Evolutionary conservation across 495 filamentous ascomycete species (phyloP), one percentile per base, ranked within the genome.

Genomic region (Tricharina praecox): DNA sequence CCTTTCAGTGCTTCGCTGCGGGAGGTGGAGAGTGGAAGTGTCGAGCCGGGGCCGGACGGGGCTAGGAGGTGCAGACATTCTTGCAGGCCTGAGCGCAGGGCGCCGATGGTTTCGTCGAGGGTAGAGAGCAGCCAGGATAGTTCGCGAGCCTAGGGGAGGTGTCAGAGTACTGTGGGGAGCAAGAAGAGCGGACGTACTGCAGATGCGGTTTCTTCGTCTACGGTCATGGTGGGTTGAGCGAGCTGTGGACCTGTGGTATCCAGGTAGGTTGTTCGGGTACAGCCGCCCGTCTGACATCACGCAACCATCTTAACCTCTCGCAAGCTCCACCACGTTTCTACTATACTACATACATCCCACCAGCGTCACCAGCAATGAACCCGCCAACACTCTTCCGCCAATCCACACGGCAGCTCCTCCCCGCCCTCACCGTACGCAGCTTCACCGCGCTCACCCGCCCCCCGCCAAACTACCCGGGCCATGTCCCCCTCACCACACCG

Each of bases 1-100:
- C 90, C 90, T 61, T 97, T 97, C 26, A 96, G 77, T 50, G 71
- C 76, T 67, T 97, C 90, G 38, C 81, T 84, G 15, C 92, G 74
- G 28, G 79, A 67, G n/a, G 85, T 90, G 45, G 82, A 86, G 23
- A 96, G 68, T 4, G 82, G 87, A 39, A 97, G 75, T 3, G 87
- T 97, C 45, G 77, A 82, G 10, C 82, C 82, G 1, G 79, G 78
- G 53, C 93, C 83, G 49, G 77, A 68, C 2, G 88, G 85, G 8
- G 83, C 76, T 26, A 97, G 74, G 7, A 96, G 73, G 20, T 75
- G 73, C 39, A 79, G 76, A 63, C 90, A 96, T 67, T 94, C 86
- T 63, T 86, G 76, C 13, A 97, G 76, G 39, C 88, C 86, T 58
- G 75, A 73, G 63, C 85, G 82, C 49, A 97, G 63, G 10, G 81